Conservation (phyloP, 1,139 yeast species). For the Casaregolazyma suthepensis region DNA sequence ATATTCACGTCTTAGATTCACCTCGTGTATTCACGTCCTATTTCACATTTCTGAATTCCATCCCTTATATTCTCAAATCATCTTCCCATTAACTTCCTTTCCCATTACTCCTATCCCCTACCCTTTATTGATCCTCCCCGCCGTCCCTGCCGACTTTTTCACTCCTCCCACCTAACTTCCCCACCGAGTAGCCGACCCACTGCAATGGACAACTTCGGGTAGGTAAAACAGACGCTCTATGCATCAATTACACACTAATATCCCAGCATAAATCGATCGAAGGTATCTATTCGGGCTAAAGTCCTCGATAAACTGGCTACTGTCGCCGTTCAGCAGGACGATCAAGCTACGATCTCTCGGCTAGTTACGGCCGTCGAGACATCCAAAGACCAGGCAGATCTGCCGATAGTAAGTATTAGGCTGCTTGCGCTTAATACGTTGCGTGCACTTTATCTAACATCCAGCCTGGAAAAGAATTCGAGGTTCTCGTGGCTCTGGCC, state of each 20-base stretch:
- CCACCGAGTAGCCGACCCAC: background rate
- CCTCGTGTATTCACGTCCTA: too few relatives aligned
- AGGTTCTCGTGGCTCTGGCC: constrained; percentile 63
- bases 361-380: constrained; percentile 18
- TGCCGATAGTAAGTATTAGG: constrained; percentile 23
- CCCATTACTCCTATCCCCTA: too few relatives aligned
- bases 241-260: background rate
- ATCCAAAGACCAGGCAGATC: constrained; percentile 19
- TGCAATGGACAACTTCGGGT: constrained; percentile 31
- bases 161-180: background rate
- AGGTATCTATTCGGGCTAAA: constrained; percentile 43
- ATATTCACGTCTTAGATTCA: too few relatives aligned
- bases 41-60: too few relatives aligned
- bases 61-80: too few relatives aligned
- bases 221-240: constrained; percentile 8
- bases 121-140: background rate
- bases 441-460: constrained; percentile 3
- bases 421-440: too few relatives aligned
- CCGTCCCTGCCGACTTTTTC: background rate
- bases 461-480: constrained; percentile 50
- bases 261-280: constrained; percentile 26
- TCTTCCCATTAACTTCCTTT: too few relatives aligned
- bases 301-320: constrained; percentile 51
- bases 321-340: constrained; percentile 30
- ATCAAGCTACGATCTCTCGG: constrained; percentile 18